Evolutionary conservation across 2,329 filamentous ascomycete species (phyloP).

Genomic region (Ophiostoma populinum): DNA sequence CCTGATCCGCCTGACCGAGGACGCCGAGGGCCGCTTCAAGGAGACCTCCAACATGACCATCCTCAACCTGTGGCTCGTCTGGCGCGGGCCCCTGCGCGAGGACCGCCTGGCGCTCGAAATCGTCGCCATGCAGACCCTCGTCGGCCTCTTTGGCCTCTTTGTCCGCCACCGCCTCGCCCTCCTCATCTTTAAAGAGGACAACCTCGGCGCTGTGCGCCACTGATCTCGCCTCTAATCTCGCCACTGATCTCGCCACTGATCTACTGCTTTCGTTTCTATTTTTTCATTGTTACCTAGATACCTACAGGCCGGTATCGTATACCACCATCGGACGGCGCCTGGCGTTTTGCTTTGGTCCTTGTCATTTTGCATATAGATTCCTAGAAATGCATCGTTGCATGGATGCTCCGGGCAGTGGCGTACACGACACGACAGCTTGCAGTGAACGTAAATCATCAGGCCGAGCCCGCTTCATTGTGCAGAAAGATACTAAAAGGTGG

Average conservation of each 20-base stretch:
- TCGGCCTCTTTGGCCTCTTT: conserved; percentile 71
- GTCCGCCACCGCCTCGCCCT: conserved; percentile 73
- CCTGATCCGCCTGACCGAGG: conserved; percentile 49
- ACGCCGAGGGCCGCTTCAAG: conserved; percentile 49
- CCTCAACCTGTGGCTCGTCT: conserved; percentile 89
- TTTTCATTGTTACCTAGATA: too few relatives aligned
- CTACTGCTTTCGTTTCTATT: neutral
- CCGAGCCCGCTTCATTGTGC: too few relatives aligned
- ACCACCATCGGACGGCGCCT: too few relatives aligned
- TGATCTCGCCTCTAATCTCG: too few relatives aligned
- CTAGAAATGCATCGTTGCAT: too few relatives aligned
- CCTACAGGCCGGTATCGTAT: too few relatives aligned
- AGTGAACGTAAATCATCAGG: too few relatives aligned
- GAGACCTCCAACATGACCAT: conserved; percentile 85
- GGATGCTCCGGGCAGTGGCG: too few relatives aligned
- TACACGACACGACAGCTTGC: too few relatives aligned
- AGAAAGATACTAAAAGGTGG: neutral
- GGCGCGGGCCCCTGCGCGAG: conserved; percentile 82
- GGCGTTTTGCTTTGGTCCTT: too few relatives aligned
- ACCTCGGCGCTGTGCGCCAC: conserved; percentile 28
- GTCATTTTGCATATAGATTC: too few relatives aligned
- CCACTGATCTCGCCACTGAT: too few relatives aligned
- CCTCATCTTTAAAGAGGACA: conserved; percentile 81
- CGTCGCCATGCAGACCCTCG: conserved; percentile 55
- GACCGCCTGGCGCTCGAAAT: conserved; percentile 68